phyloP scores from a whole-genome alignment of 306 rosid genomes.

The Elaeagnus macrophylla region DNA sequence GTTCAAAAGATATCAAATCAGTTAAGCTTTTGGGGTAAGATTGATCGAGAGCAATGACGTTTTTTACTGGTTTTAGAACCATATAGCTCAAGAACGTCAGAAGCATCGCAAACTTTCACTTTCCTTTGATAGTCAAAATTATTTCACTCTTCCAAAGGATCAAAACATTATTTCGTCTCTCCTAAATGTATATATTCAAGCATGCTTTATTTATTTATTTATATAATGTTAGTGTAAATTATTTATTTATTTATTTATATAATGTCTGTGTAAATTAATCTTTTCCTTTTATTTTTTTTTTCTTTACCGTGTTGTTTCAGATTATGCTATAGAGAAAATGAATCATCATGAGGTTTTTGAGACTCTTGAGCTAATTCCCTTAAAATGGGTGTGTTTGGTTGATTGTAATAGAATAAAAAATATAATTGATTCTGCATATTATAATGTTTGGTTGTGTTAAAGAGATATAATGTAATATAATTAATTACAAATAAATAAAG shows the following conservation, averaged over 20 bases:
- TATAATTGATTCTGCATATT: no score
- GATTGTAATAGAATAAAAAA: no score
- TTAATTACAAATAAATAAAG: no score
- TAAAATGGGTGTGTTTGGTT: no score
- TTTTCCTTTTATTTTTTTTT: neutral
- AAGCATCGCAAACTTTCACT: slow-evolving; percentile 77
- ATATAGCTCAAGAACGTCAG: slow-evolving; percentile 89
- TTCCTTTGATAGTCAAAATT: slow-evolving; percentile 18
- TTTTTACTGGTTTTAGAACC: slow-evolving; percentile 96
- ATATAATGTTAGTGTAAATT: neutral
- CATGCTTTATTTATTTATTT: neutral
- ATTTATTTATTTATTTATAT: neutral
- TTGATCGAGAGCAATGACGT: slow-evolving; percentile 98
- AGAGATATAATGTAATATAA: no score
- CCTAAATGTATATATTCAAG: neutral
- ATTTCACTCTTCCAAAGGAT: slow-evolving; percentile 17
- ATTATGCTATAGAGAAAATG: slow-evolving; percentile 24
- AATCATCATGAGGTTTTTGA: slow-evolving; percentile 35
- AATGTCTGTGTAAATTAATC: no score
- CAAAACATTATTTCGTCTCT: slow-evolving; percentile 31
- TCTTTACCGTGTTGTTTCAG: slow-evolving; percentile 16
- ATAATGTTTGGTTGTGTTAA: no score
- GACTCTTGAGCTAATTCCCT: slow-evolving; percentile 85
- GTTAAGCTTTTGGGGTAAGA: slow-evolving; percentile 89
- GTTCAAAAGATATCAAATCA: slow-evolving; percentile 84